Percentiles rank a stretch among this genome's conserved stretches.
These are phyloP conservation scores for Parastagonospora avenae DNA, from an alignment of 2,329 filamentous ascomycete genomes.

Conservation along the genomic window DNA sequence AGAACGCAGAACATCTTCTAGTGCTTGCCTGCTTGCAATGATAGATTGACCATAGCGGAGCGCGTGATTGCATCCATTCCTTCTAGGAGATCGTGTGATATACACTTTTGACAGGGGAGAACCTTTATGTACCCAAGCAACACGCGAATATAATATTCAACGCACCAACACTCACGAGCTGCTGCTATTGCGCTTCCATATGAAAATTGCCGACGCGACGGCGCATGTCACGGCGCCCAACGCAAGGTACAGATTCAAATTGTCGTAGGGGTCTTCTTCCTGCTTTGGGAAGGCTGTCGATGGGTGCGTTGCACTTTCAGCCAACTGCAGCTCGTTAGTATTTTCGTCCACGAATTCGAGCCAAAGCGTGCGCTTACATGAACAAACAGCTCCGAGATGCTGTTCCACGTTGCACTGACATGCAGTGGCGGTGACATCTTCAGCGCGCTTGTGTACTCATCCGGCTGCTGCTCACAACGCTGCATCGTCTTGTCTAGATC, in stretches of 20 bases:
- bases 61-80: too few relatives aligned
- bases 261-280: conserved; percentile 80
- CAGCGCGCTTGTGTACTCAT: conserved; percentile 82
- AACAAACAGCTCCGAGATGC: conserved; percentile 92
- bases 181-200: conserved; percentile 59
- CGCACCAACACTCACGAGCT: conserved; percentile 2
- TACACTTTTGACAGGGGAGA: too few relatives aligned
- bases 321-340: conserved; percentile 59
- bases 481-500: conserved; percentile 98
- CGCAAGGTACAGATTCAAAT: conserved; percentile 84
- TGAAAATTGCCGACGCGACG: conserved; percentile 62
- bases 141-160: background rate
- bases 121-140: background rate
- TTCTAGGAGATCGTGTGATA: too few relatives aligned
- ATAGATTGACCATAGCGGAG: too few relatives aligned
- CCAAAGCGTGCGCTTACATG: conserved; percentile 52
- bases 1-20: too few relatives aligned
- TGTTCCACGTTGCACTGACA: conserved; percentile 92
- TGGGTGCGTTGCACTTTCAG: conserved; percentile 89
- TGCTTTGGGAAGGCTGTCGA: conserved; percentile 86
- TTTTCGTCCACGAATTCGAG: background rate
- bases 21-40: too few relatives aligned
- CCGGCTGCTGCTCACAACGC: conserved; percentile 82
- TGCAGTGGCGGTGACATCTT: conserved; percentile 92
- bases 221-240: conserved; percentile 71